Evolutionary conservation across 352 stramenopile genomes (phyloP).

Genomic region (Saprolegnia parasitica): DNA sequence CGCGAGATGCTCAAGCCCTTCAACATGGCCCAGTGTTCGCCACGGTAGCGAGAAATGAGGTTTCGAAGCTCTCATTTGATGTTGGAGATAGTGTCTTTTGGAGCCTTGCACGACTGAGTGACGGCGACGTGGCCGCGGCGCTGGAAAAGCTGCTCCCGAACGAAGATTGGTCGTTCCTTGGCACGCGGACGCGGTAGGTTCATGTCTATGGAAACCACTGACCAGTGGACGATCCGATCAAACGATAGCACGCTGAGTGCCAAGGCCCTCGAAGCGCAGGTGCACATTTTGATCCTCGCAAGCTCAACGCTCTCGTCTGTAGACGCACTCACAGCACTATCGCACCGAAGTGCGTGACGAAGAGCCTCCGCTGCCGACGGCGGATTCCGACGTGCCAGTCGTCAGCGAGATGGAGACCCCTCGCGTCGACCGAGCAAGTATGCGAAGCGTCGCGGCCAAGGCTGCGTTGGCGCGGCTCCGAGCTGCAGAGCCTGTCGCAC

Average conservation of each 20-base stretch:
- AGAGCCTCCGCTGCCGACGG: constrained; percentile 34
- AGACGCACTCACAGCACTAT: constrained; percentile 68
- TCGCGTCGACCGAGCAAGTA: not conserved
- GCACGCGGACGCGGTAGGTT: constrained; percentile 56
- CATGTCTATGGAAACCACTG: not conserved
- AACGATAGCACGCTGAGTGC: constrained; percentile 55
- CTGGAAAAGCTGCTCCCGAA: constrained; percentile 64
- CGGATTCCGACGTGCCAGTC: not conserved
- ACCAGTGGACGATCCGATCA: not conserved
- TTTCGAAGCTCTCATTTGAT: not conserved
- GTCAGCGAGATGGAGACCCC: not conserved
- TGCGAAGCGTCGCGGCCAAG: constrained; percentile 48
- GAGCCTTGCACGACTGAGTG: constrained; percentile 72
- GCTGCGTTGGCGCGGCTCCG: constrained; percentile 58
- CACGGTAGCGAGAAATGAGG: constrained; percentile 34
- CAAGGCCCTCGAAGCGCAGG: constrained; percentile 76
- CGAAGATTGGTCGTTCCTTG: constrained; percentile 81
- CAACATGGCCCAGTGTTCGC: constrained; percentile 84
- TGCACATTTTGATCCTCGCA: constrained; percentile 26
- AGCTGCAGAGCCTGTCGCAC: constrained; percentile 36
- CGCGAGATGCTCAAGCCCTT: constrained; percentile 87
- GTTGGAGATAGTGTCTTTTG: constrained; percentile 53
- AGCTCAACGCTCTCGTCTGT: not conserved
- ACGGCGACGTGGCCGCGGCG: constrained; percentile 61
- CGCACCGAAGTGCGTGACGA: constrained; percentile 48